A percentile compares a stretch with the other conserved stretches of the same genome.
These are phyloP conservation scores for Earliella scabrosa DNA, from an alignment of 1,284 basidiomycete species.

Conservation along the genomic window DNA sequence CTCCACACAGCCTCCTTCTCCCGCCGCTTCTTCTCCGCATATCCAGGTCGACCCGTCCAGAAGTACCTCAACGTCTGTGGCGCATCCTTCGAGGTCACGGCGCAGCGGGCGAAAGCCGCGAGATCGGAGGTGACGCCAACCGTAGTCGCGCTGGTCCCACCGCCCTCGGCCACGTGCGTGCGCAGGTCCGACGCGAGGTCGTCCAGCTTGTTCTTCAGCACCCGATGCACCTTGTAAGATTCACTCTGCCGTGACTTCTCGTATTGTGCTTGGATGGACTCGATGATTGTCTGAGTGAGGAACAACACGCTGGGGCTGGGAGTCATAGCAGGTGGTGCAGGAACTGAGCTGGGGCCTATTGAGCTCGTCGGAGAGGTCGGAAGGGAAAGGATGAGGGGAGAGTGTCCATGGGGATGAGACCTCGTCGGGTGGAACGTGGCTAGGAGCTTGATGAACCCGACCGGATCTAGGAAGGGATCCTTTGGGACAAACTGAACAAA, in stretches of 20 bases:
- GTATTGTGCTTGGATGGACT: conserved; percentile 53
- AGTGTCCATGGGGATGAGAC: conserved; percentile 26
- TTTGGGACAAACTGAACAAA: conserved; percentile 56
- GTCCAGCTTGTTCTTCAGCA: conserved; percentile 56
- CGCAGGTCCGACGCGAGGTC: conserved; percentile 44
- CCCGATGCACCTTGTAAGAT: conserved; percentile 63
- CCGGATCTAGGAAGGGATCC: conserved; percentile 76
- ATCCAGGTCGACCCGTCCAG: conserved; percentile 43
- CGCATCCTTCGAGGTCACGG: conserved; percentile 39
- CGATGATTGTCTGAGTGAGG: conserved; percentile 54
- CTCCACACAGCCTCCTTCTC: conserved; percentile 39
- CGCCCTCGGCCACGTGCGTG: conserved; percentile 31
- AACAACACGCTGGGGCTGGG: conserved; percentile 24
- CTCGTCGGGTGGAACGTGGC: conserved; percentile 30
- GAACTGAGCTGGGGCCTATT: not conserved
- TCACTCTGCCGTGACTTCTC: conserved; percentile 55
- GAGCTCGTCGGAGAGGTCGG: conserved; percentile 22
- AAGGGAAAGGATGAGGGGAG: conserved; percentile 22
- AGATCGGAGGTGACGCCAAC: conserved; percentile 52
- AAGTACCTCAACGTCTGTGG: conserved; percentile 42
- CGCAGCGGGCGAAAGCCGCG: conserved; percentile 36
- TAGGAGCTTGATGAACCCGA: conserved; percentile 46
- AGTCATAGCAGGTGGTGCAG: conserved; percentile 6
- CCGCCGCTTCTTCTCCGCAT: conserved; percentile 36
- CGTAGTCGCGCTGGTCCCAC: conserved; percentile 38